A percentile compares a stretch with the other conserved stretches of the same genome.
Evolutionary conservation across 352 stramenopile species (phyloP).

Genomic region (Pythium scleroteichum): DNA sequence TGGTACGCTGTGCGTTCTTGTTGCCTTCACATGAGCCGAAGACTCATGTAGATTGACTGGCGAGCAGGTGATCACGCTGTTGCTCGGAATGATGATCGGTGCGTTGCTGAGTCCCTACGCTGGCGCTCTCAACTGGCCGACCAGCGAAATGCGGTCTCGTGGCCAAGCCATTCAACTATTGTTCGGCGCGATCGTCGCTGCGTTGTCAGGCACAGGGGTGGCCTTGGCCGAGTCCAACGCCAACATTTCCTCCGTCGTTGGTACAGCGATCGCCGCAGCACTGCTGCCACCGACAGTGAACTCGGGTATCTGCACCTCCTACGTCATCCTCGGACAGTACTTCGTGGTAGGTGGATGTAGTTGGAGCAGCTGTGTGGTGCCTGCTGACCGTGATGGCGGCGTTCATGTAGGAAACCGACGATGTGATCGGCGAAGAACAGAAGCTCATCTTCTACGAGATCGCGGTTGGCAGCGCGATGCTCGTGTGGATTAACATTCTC

Average conservation of each 20-base stretch:
- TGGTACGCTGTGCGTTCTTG: constrained; percentile 36
- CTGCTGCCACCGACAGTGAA: constrained; percentile 86
- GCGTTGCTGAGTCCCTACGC: constrained; percentile 80
- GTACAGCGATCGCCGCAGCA: constrained; percentile 81
- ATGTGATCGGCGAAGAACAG: constrained; percentile 79
- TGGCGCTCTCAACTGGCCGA: constrained; percentile 77
- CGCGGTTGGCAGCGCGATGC: constrained; percentile 74
- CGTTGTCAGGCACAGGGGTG: constrained; percentile 73
- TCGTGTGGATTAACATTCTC: constrained; percentile 88
- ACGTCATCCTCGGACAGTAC: constrained; percentile 83
- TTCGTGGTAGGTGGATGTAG: constrained; percentile 59
- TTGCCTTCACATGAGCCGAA: not conserved
- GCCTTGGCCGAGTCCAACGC: constrained; percentile 83
- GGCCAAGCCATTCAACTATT: constrained; percentile 79
- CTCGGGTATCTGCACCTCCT: constrained; percentile 84
- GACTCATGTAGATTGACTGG: not conserved
- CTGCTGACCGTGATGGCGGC: not conserved
- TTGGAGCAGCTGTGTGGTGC: not conserved
- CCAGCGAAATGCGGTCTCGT: constrained; percentile 76
- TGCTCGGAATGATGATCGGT: constrained; percentile 82
- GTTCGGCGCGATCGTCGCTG: constrained; percentile 79
- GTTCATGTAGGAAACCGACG: constrained; percentile 38
- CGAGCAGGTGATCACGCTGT: constrained; percentile 64
- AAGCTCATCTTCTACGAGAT: constrained; percentile 89
- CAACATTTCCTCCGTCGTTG: constrained; percentile 90